These are phyloP conservation scores for Psidium friedrichsthalianum DNA, from an alignment of 345 rosid genomes.

Conservation along the genomic window DNA sequence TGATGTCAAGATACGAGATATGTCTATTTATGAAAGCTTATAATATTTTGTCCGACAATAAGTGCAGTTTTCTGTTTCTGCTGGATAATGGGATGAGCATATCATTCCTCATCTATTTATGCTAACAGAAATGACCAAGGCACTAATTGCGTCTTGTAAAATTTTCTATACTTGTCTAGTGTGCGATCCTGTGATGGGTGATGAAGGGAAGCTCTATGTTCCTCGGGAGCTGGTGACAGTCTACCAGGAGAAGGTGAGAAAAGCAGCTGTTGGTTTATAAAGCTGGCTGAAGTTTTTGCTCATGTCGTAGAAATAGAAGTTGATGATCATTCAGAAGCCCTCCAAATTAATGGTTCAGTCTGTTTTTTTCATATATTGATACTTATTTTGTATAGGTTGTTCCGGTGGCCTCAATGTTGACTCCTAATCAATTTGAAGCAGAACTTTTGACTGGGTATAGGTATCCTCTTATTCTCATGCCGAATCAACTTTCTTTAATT, in stretches of 20 bases:
- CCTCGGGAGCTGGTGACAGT: slow-evolving; percentile 74
- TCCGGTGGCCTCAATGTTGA: slow-evolving; percentile 96
- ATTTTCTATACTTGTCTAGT: slow-evolving; percentile 30
- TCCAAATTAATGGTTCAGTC: neutral
- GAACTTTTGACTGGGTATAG: slow-evolving; percentile 78
- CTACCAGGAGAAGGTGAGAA: slow-evolving; percentile 78
- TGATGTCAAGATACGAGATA: neutral
- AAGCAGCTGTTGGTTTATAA: neutral
- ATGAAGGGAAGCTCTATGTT: slow-evolving; percentile 97
- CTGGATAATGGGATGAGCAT: neutral
- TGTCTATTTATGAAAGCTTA: neutral
- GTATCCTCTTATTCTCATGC: slow-evolving; percentile 20
- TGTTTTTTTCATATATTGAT: neutral
- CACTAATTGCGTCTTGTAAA: neutral
- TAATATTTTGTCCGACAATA: neutral
- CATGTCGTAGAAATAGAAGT: neutral
- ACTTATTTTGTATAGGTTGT: slow-evolving; percentile 46
- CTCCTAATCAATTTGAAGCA: slow-evolving; percentile 99
- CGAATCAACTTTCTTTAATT: neutral
- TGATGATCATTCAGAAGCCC: neutral
- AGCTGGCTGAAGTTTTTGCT: neutral
- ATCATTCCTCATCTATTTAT: neutral
- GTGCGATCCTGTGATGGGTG: slow-evolving; percentile 99
- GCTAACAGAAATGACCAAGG: neutral
- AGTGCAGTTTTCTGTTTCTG: neutral